phyloP scores from a whole-genome alignment of 163 green algal genomes.

The Trebouxiophyceae sp. region DNA sequence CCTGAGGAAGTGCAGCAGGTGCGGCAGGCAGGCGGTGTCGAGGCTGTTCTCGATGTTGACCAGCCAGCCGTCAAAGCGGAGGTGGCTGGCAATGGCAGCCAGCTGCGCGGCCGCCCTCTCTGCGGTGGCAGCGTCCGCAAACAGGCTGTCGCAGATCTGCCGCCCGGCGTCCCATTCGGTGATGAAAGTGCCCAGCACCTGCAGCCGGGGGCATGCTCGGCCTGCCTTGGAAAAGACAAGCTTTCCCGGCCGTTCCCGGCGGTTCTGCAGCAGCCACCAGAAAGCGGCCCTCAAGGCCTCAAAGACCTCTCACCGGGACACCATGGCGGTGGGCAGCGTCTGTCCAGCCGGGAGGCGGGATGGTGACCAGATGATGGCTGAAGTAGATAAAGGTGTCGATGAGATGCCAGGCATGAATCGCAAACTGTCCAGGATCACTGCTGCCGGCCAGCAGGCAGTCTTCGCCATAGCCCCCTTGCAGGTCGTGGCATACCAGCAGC shows the following conservation, averaged over 20 bases:
- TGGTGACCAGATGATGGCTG: slow-evolving; percentile 66
- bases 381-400: slow-evolving; percentile 88
- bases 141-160: slow-evolving; percentile 36
- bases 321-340: slow-evolving; percentile 47
- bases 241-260: no score
- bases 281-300: no score
- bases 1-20: slow-evolving; percentile 39
- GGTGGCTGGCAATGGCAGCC: slow-evolving; percentile 28
- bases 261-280: no score
- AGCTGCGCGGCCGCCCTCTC: slow-evolving; percentile 31
- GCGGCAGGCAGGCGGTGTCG: slow-evolving; percentile 9
- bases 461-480: slow-evolving; percentile 37
- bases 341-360: slow-evolving; percentile 67
- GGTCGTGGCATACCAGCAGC: slow-evolving; percentile 46
- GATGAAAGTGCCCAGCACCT: slow-evolving; percentile 66
- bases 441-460: slow-evolving; percentile 19
- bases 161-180: slow-evolving; percentile 57
- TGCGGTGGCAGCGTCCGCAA: slow-evolving; percentile 18
- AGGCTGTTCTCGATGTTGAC: slow-evolving; percentile 49
- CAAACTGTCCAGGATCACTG: slow-evolving; percentile 20
- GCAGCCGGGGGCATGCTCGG: no score
- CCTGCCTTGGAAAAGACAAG: no score
- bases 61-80: slow-evolving; percentile 58
- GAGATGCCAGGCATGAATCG: slow-evolving; percentile 55
- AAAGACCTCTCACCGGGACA: slow-evolving; percentile 19